Evolutionary conservation across 1,284 basidiomycete genomes (phyloP), one percentile per base, ranked within the genome.

Genomic region (Ustilago hordei): DNA sequence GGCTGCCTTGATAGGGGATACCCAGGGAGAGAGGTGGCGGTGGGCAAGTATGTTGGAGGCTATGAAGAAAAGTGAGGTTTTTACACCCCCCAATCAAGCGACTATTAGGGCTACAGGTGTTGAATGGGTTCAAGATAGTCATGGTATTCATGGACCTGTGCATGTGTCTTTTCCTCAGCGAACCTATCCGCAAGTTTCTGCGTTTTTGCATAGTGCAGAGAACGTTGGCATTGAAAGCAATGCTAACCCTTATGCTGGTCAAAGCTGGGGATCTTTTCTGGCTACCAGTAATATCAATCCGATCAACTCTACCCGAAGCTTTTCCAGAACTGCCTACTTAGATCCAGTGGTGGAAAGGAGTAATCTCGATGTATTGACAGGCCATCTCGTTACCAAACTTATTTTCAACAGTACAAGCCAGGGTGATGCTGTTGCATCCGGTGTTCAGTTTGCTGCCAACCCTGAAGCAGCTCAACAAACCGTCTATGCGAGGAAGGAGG

Each of bases 301-400:
- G 0, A 52, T 84, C 38, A 92, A 91, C 81, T 88, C 90, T 88
- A 90, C 90, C 1, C 89, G 92, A 45, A 92, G 90, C 8, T 91
- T 92, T 86, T 88, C 91, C 7, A 89, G 90, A 62, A 89, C 90
- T 1, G 91, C 89, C 1, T 93, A 93, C 87, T 90, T 93, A 79
- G 91, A 92, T 81, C 88, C 90, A 5, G 86, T 90, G 36, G 88
- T 89, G 5, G 87, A 89, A 12, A 88, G 91, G 53, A 55, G 88
- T 31, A 93, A 93, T 83, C 89, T 93, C 56, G 88, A 89, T 68
- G 90, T 93, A 68, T 87, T 91, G 28, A 89, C 89, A 0, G 87
- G 87, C 38, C 86, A 88, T 88, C 80, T 90, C 87, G 92, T 91
- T 36, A 92, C 92, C n/a, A 88, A 89, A 66, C 83, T 93, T 55